phyloP scores from a whole-genome alignment of 164 flowering plant genomes.

The Vitis labrusca region DNA sequence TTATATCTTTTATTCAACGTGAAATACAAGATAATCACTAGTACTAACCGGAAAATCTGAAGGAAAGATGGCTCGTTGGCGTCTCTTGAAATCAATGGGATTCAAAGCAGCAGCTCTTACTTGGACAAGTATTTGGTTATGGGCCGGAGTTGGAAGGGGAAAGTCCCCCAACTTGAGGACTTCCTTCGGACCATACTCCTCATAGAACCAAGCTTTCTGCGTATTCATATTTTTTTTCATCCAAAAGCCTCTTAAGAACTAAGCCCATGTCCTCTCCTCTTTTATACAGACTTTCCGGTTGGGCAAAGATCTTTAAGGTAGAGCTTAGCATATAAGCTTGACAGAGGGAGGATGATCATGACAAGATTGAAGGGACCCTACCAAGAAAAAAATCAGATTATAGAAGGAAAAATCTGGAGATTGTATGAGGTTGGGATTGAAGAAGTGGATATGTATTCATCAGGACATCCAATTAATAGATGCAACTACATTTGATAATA shows the following conservation, averaged over 20 bases:
- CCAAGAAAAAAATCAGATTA: too few species aligned
- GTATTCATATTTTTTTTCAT: slow-evolving; percentile 10
- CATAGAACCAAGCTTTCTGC: slow-evolving; percentile 46
- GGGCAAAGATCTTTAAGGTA: not conserved
- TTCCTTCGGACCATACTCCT: slow-evolving; percentile 43
- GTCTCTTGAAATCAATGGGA: slow-evolving; percentile 47
- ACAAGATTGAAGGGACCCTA: too few species aligned
- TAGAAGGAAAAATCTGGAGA: too few species aligned
- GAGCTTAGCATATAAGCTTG: not conserved
- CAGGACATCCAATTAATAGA: too few species aligned
- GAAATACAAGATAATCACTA: not conserved
- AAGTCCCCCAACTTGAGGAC: slow-evolving; percentile 38
- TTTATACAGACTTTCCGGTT: not conserved
- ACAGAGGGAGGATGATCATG: not conserved
- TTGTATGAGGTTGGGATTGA: too few species aligned
- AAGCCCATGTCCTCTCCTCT: not conserved
- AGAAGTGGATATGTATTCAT: too few species aligned
- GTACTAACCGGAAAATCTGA: slow-evolving; percentile 38
- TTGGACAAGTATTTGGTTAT: slow-evolving; percentile 39
- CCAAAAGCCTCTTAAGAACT: not conserved
- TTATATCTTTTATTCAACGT: too few species aligned
- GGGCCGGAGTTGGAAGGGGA: slow-evolving; percentile 27
- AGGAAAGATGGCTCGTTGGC: slow-evolving; percentile 31
- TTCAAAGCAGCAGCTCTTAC: slow-evolving; percentile 44
- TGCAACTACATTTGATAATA: too few species aligned